Evolutionary conservation across 1,284 basidiomycete species (phyloP), one percentile per base, ranked within the genome.

Genomic region (Chalciporus piperatoides): DNA sequence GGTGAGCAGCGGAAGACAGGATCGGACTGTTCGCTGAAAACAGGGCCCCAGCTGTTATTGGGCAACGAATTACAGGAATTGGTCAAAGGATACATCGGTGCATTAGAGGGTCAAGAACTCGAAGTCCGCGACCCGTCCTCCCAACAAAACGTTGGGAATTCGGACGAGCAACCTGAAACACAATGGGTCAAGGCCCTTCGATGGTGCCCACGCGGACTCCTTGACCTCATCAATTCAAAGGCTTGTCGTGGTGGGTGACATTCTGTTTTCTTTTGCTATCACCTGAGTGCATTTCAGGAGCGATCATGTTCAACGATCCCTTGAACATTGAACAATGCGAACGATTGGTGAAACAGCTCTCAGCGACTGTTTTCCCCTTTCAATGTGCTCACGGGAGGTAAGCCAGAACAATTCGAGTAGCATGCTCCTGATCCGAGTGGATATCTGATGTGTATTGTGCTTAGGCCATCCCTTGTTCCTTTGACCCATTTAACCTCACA

Each of bases 241-340:
- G 94, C 94, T 11, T 97, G 94, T 62, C 77, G 94, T 72, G 92
- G 93, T 85, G 61, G 51, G 75, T 64, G 23, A 17, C 1, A 3
- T 39, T 40, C 24, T 15, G n/a, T 24, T 41, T 19, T 41, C 6
- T 11, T 46, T 24, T 44, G 10, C 19, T 36, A 41, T 24, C 19
- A 33, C 35, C 42, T 57, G 4, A 56, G 41, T 45, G 17, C 41
- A 25, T 37, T 45, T 11, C 63, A 94, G 92, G 91, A 42, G 92
- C 94, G 0, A 90, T 97, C 68, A 97, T 98, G 95, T 98, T 98
- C 75, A 94, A 93, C 58, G 95, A 97, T 64, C 54, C 73, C 1
- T 75, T 98, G 42, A 79, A 73, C 14, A 48, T 69, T 3, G 75
- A 78, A 30, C 91, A 96, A 62, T 91, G 90, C 64, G 64, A 77